Evolutionary conservation across 202 grass and related monocot species (phyloP).

Genomic region (Digitaria exilis): DNA sequence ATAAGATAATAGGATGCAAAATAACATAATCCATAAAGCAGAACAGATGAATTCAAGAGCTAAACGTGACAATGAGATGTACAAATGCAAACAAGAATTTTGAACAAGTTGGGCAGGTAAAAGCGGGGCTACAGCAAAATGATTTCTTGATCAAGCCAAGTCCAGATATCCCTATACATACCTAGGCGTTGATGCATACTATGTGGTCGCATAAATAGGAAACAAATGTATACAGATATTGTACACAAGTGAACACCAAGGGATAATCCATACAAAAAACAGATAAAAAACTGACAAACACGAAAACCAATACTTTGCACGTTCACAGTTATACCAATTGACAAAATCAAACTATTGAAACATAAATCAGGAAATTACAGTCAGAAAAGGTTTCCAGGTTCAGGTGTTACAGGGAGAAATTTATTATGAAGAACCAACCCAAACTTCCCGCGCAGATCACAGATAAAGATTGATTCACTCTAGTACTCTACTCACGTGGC

Average conservation of each 20-base stretch:
- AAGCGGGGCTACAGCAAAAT: neutral
- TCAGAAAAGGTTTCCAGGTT: neutral
- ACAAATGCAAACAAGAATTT: neutral
- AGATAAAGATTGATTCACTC: neutral
- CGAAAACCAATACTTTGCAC: neutral
- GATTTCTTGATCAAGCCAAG: neutral
- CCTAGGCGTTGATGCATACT: neutral
- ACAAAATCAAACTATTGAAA: neutral
- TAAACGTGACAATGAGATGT: neutral
- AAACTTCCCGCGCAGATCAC: neutral
- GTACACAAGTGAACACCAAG: neutral
- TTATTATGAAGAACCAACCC: neutral
- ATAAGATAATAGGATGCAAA: constrained; percentile 9
- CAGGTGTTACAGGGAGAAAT: neutral
- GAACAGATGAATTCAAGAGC: neutral
- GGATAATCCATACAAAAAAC: neutral
- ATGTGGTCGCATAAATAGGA: neutral
- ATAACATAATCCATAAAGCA: constrained; percentile 8
- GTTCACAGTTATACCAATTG: neutral
- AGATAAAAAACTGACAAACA: neutral
- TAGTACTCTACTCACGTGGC: neutral
- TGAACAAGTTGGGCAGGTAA: neutral
- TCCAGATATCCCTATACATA: neutral
- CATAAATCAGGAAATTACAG: neutral
- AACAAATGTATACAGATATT: neutral